Conservation (phyloP, 345 rosid species). For the Rubroshorea leprosula region DNA sequence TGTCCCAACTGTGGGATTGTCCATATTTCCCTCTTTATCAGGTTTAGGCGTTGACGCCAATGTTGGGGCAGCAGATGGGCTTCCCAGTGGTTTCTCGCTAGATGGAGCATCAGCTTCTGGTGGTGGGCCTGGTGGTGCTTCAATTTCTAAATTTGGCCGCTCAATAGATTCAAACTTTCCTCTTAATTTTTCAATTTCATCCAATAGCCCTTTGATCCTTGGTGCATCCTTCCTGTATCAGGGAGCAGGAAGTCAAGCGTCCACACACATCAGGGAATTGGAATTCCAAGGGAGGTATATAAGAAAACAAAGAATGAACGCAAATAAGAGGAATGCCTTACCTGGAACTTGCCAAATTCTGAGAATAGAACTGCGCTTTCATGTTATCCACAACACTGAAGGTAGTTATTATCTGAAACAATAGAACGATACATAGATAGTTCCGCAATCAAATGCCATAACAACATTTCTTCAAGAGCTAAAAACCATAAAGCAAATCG, state of each 20-base stretch:
- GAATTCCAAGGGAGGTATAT: background rate
- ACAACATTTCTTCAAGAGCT: background rate
- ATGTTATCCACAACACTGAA: constrained; percentile 90
- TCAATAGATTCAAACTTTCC: constrained; percentile 73
- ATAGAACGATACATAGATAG: constrained; percentile 1
- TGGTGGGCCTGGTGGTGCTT: constrained; percentile 47
- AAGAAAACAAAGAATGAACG: background rate
- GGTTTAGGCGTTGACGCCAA: constrained; percentile 24
- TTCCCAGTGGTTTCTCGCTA: constrained; percentile 22
- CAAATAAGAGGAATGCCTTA: constrained; percentile 21
- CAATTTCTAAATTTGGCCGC: constrained; percentile 76
- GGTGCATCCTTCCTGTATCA: constrained; percentile 62
- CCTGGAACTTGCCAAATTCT: constrained; percentile 47
- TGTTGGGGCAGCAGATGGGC: constrained; percentile 15
- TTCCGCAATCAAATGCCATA: background rate
- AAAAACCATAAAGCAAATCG: background rate
- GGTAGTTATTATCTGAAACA: constrained; percentile 71
- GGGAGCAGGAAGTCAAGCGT: background rate
- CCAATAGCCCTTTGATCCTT: constrained; percentile 62
- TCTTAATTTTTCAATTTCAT: constrained; percentile 67
- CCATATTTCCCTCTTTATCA: constrained; percentile 23
- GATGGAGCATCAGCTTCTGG: constrained; percentile 29
- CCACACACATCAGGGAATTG: constrained; percentile 4
- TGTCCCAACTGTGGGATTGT: constrained; percentile 26
- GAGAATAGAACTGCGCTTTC: constrained; percentile 73